These are phyloP conservation scores for Angomonas deanei DNA, from an alignment of 208 protist genomes.

Conservation along the genomic window DNA sequence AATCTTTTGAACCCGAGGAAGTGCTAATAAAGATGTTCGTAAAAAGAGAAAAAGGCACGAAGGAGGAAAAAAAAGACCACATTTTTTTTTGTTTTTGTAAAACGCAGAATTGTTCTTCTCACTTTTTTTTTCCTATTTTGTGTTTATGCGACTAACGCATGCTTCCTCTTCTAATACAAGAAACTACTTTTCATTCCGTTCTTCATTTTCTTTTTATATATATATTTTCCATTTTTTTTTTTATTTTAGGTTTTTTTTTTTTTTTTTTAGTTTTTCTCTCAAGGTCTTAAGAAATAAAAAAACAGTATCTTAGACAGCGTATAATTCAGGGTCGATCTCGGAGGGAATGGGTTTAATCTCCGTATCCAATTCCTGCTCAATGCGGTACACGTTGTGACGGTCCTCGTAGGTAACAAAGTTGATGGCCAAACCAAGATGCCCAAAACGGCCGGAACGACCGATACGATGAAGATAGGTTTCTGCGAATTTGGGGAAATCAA, in stretches of 20 bases:
- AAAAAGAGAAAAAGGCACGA: constrained; percentile 1
- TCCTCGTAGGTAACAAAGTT: constrained; percentile 99
- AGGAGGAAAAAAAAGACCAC: too few relatives aligned
- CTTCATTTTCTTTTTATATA: too few relatives aligned
- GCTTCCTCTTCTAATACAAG: too few relatives aligned
- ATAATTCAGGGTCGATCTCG: constrained; percentile 94
- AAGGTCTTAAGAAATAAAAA: too few relatives aligned
- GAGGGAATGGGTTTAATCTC: constrained; percentile 98
- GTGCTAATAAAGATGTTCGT: constrained; percentile 2
- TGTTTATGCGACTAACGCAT: too few relatives aligned
- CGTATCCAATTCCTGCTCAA: constrained; percentile 98
- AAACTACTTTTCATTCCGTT: too few relatives aligned
- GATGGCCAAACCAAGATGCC: constrained; percentile 98
- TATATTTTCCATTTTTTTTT: too few relatives aligned
- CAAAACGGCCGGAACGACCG: constrained; percentile 95
- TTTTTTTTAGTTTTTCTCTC: too few relatives aligned
- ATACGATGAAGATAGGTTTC: constrained; percentile 98
- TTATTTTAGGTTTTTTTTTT: too few relatives aligned
- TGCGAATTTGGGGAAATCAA: constrained; percentile 98
- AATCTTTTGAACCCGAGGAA: constrained; percentile 2
- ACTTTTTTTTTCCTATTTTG: too few relatives aligned
- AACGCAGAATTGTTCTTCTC: too few relatives aligned
- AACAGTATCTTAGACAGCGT: constrained; percentile 66
- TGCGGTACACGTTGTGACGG: constrained; percentile 94
- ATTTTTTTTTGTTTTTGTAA: too few relatives aligned